Evolutionary conservation across 768 basidiomycete species (phyloP).

Genomic region (Lyophyllum shimeji): DNA sequence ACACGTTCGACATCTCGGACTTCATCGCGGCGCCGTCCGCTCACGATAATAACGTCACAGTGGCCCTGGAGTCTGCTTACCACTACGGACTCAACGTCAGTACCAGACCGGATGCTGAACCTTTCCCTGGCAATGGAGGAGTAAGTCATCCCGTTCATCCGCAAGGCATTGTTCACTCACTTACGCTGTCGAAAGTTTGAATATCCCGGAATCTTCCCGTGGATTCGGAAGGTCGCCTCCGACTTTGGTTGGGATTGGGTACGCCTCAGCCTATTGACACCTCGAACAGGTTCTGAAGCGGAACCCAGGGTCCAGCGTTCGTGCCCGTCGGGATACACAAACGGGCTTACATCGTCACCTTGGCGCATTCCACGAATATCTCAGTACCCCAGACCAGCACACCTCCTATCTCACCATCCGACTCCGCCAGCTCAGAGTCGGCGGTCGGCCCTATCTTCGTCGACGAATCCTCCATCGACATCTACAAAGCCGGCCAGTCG

Average conservation of each 20-base stretch:
- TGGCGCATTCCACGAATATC: constrained; percentile 23
- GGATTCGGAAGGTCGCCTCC: constrained; percentile 48
- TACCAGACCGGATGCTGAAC: constrained; percentile 45
- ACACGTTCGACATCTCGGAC: constrained; percentile 49
- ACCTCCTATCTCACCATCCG: constrained; percentile 23
- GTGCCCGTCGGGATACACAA: constrained; percentile 55
- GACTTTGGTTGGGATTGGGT: constrained; percentile 71
- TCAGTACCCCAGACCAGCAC: constrained; percentile 18
- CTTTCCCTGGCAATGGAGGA: constrained; percentile 34
- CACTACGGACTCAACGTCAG: constrained; percentile 55
- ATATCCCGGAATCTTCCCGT: constrained; percentile 47
- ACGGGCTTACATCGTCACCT: constrained; percentile 51
- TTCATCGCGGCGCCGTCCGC: constrained; percentile 31
- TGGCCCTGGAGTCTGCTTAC: constrained; percentile 54
- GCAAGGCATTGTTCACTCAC: background rate
- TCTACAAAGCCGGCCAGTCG: constrained; percentile 51
- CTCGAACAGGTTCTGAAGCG: background rate
- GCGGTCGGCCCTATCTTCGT: constrained; percentile 37
- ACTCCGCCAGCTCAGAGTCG: constrained; percentile 18
- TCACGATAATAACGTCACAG: constrained; percentile 43
- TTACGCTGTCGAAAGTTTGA: constrained; percentile 37
- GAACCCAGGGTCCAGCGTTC: constrained; percentile 54
- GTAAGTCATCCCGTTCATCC: constrained; percentile 20
- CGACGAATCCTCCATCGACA: constrained; percentile 54
- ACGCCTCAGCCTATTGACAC: background rate